Percentiles rank a stretch among this genome's conserved stretches.
Evolutionary conservation across 192 early-diverging fungal genomes (phyloP).

Genomic region (Backusella westeae): DNA sequence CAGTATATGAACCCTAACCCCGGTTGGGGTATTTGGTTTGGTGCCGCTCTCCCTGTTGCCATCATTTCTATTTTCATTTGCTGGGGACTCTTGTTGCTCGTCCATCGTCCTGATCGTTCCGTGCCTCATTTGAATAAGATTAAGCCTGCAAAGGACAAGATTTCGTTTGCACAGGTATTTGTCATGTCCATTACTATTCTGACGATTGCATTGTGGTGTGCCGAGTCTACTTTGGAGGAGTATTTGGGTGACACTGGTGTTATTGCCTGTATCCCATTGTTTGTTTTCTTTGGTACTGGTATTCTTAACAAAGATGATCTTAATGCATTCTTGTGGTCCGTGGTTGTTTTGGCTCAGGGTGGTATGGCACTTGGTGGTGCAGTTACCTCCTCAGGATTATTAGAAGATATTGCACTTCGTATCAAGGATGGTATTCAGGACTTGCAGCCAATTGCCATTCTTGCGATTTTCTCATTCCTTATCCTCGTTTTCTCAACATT

Average conservation of each 20-base stretch:
- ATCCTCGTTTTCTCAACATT: slow-evolving; percentile 72
- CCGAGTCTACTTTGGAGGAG: slow-evolving; percentile 52
- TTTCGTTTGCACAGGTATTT: slow-evolving; percentile 51
- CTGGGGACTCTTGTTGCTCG: slow-evolving; percentile 61
- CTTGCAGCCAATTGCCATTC: slow-evolving; percentile 53
- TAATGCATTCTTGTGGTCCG: slow-evolving; percentile 64
- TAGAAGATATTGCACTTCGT: slow-evolving; percentile 57
- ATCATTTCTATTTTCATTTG: slow-evolving; percentile 59
- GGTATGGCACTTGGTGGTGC: slow-evolving; percentile 76
- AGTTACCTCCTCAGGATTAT: slow-evolving; percentile 66
- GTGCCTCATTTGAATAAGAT: slow-evolving; percentile 47
- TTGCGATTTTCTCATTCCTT: slow-evolving; percentile 59
- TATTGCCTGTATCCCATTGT: slow-evolving; percentile 69
- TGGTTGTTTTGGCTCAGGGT: slow-evolving; percentile 69
- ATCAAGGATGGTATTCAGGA: slow-evolving; percentile 55
- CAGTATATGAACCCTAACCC: slow-evolving; percentile 68
- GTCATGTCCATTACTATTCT: slow-evolving; percentile 55
- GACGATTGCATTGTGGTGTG: slow-evolving; percentile 75
- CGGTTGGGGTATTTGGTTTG: slow-evolving; percentile 75
- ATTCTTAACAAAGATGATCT: slow-evolving; percentile 75
- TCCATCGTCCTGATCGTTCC: slow-evolving; percentile 58
- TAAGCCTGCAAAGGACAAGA: slow-evolving; percentile 37
- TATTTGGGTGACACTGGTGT: slow-evolving; percentile 75
- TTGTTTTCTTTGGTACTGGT: slow-evolving; percentile 72
- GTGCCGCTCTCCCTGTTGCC: slow-evolving; percentile 62